A percentile compares a stretch with the other conserved stretches of the same genome.
Conservation (phyloP, 257 asterid species). For the Solanum corneliomulleri region DNA sequence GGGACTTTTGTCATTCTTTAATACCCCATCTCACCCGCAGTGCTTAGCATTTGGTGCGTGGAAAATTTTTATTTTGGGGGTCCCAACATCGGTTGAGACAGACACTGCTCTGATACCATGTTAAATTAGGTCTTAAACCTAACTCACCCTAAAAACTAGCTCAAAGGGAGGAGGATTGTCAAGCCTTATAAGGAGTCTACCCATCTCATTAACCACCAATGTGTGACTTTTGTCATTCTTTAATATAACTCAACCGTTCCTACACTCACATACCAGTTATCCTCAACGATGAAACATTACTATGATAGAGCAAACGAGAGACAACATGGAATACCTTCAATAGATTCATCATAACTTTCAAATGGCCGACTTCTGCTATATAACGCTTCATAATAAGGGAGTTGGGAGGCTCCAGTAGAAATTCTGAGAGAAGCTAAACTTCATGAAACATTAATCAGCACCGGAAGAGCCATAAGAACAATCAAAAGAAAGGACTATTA, state of each 20-base stretch:
- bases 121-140: no score
- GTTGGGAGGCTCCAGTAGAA: conserved; percentile 88
- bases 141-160: no score
- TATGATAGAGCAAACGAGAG: conserved; percentile 4
- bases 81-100: no score
- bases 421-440: conserved; percentile 86
- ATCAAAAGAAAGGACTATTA: conserved; percentile 11
- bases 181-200: no score
- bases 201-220: no score
- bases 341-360: conserved; percentile 91
- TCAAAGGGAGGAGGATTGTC: no score
- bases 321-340: conserved; percentile 47
- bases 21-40: no score
- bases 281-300: not conserved
- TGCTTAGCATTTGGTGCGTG: no score
- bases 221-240: no score
- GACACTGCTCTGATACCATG: no score
- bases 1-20: no score
- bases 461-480: conserved; percentile 6
- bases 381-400: conserved; percentile 84
- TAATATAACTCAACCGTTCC: not conserved
- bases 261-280: not conserved
- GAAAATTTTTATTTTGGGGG: no score
- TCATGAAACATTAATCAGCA: conserved; percentile 16
- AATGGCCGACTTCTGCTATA: conserved; percentile 72